Evolutionary conservation across 202 grass and related monocot genomes (phyloP).

Genomic region (Hordeum pubiflorum): DNA sequence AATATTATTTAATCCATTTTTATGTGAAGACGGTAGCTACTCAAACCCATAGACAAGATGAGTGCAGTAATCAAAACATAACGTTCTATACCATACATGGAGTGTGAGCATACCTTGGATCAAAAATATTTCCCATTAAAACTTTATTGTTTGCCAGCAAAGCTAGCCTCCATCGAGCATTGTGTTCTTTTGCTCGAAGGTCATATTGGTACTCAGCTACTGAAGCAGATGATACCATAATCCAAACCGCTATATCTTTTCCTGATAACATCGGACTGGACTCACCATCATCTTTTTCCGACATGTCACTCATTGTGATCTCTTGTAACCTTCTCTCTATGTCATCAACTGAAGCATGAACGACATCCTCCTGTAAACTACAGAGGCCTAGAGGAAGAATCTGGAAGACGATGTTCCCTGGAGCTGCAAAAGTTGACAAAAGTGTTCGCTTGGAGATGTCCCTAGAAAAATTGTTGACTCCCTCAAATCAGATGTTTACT

Average conservation of each 20-base stretch:
- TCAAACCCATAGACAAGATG: neutral
- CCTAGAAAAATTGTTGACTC: slow-evolving; percentile 39
- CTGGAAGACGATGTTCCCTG: slow-evolving; percentile 56
- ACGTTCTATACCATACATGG: slow-evolving; percentile 14
- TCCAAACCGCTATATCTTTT: slow-evolving; percentile 71
- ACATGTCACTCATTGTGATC: slow-evolving; percentile 21
- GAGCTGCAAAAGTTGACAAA: slow-evolving; percentile 49
- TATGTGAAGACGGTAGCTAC: slow-evolving; percentile 4
- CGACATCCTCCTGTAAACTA: slow-evolving; percentile 41
- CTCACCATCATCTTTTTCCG: slow-evolving; percentile 18
- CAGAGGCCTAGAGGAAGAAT: slow-evolving; percentile 66
- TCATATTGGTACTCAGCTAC: slow-evolving; percentile 55
- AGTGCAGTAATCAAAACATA: slow-evolving; percentile 7
- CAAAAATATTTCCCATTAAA: slow-evolving; percentile 59
- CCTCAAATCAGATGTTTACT: slow-evolving; percentile 3
- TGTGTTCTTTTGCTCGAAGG: slow-evolving; percentile 38
- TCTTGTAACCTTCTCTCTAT: slow-evolving; percentile 36
- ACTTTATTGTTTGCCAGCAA: slow-evolving; percentile 53
- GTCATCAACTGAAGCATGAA: slow-evolving; percentile 37
- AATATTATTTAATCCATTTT: neutral
- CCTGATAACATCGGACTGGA: slow-evolving; percentile 27
- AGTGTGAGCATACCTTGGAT: slow-evolving; percentile 55
- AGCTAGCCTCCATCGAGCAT: slow-evolving; percentile 65
- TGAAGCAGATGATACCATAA: slow-evolving; percentile 72
- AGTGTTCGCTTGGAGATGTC: slow-evolving; percentile 54